phyloP scores from a whole-genome alignment of 2,329 filamentous ascomycete species.

The Pseudogymnoascus sp. region DNA sequence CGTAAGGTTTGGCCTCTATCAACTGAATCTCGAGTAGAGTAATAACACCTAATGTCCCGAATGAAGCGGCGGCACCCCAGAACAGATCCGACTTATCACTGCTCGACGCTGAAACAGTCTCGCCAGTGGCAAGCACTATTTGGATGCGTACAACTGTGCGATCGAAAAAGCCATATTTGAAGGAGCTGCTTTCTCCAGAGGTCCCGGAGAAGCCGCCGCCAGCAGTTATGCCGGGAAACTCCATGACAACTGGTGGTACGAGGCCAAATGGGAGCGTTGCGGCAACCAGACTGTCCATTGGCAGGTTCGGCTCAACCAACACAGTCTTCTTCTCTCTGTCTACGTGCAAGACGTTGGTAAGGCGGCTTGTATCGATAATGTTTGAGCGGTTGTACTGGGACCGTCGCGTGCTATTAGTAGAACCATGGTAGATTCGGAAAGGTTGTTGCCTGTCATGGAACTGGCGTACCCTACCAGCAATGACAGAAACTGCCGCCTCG shows the following conservation, averaged over 20 bases:
- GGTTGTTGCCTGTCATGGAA: conserved; percentile 41
- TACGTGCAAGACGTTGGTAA: conserved; percentile 39
- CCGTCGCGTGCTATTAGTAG: conserved; percentile 43
- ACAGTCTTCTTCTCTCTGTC: conserved; percentile 35
- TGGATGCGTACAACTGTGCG: conserved; percentile 53
- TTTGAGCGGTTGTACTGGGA: conserved; percentile 20
- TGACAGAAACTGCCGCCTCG: conserved; percentile 34
- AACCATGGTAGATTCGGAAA: conserved; percentile 49
- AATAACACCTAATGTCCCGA: conserved; percentile 49
- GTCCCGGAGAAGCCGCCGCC: conserved; percentile 61
- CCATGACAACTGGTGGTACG: conserved; percentile 59
- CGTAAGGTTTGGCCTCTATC: background rate
- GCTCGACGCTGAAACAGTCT: conserved; percentile 40
- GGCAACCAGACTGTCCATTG: conserved; percentile 56
- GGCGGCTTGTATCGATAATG: conserved; percentile 39
- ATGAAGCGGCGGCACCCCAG: conserved; percentile 44
- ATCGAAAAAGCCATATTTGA: conserved; percentile 59
- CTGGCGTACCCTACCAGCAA: conserved; percentile 35
- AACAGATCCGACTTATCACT: conserved; percentile 44
- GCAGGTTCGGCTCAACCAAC: conserved; percentile 59
- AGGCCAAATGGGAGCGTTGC: conserved; percentile 47
- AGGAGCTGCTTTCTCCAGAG: conserved; percentile 58
- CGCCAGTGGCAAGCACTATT: conserved; percentile 52
- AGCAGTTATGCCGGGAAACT: conserved; percentile 61
- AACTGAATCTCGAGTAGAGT: conserved; percentile 49